phyloP scores from a whole-genome alignment of 345 rosid species.

The Nephelium lappaceum region DNA sequence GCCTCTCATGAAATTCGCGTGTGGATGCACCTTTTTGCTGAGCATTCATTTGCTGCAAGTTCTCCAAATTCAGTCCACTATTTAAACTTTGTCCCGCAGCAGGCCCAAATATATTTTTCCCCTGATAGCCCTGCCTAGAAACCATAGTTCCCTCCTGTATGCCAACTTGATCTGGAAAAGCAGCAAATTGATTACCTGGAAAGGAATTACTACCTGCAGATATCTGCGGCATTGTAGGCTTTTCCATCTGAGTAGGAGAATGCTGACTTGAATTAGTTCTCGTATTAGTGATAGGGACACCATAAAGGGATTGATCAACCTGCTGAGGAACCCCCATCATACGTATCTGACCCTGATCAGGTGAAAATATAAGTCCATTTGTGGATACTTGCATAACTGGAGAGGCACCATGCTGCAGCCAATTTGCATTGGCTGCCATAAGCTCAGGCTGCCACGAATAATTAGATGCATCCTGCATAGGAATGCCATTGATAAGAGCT shows the following conservation, averaged over 20 bases:
- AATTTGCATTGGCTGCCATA: conserved; percentile 52
- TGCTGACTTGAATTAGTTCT: conserved; percentile 46
- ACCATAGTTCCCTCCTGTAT: conserved; percentile 48
- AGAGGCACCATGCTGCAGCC: conserved; percentile 52
- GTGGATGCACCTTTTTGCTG: conserved; percentile 36
- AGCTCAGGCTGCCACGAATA: conserved; percentile 65
- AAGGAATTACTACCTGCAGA: conserved; percentile 52
- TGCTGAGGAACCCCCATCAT: conserved; percentile 61
- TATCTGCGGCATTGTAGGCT: conserved; percentile 43
- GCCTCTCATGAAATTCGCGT: conserved; percentile 48
- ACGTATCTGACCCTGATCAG: conserved; percentile 62
- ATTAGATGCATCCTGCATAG: conserved; percentile 60
- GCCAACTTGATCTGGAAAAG: conserved; percentile 48
- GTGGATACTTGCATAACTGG: conserved; percentile 62
- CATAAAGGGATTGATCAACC: conserved; percentile 69
- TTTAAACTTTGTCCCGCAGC: conserved; percentile 44
- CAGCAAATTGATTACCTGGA: conserved; percentile 46
- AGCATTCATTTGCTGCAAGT: conserved; percentile 44
- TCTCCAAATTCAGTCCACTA: conserved; percentile 45
- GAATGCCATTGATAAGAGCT: conserved; percentile 61
- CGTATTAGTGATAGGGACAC: conserved; percentile 54
- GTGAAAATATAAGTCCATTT: conserved; percentile 52
- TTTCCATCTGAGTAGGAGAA: conserved; percentile 57
- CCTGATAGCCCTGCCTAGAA: conserved; percentile 55
- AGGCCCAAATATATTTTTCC: conserved; percentile 35